Conservation (phyloP, 192 early-diverging fungal genomes). For the Coemansia sp. region DNA sequence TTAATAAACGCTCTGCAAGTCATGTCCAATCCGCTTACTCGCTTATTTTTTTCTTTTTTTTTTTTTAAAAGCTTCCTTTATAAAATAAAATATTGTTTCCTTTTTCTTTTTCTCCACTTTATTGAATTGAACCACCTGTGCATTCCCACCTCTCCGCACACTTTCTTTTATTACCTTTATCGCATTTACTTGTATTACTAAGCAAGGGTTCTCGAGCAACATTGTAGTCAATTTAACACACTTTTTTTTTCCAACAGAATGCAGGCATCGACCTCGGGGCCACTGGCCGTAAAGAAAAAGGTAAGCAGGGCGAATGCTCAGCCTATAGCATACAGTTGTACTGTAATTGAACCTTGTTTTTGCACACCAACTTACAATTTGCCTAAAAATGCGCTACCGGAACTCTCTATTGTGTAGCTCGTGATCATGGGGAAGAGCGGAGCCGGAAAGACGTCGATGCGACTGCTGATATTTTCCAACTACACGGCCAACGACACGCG, state of each 20-base stretch:
- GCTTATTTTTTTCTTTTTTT: background rate
- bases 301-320: background rate
- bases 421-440: slow-evolving; percentile 97
- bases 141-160: too few species aligned
- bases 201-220: background rate
- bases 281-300: slow-evolving; percentile 24
- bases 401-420: slow-evolving; percentile 58
- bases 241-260: background rate
- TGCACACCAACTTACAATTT: too few species aligned
- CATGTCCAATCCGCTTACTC: background rate
- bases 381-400: too few species aligned
- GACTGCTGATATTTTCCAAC: slow-evolving; percentile 97
- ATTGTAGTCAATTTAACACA: background rate
- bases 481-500: slow-evolving; percentile 94
- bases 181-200: background rate
- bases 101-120: background rate
- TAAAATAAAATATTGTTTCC: too few species aligned
- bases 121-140: background rate
- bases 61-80: background rate
- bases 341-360: too few species aligned
- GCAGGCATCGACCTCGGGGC: background rate
- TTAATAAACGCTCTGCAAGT: background rate
- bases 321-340: background rate
- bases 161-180: background rate
- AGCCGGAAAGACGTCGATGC: slow-evolving; percentile 98